phyloP scores from a whole-genome alignment of 495 filamentous ascomycete species.

The Podospora anserina region DNA sequence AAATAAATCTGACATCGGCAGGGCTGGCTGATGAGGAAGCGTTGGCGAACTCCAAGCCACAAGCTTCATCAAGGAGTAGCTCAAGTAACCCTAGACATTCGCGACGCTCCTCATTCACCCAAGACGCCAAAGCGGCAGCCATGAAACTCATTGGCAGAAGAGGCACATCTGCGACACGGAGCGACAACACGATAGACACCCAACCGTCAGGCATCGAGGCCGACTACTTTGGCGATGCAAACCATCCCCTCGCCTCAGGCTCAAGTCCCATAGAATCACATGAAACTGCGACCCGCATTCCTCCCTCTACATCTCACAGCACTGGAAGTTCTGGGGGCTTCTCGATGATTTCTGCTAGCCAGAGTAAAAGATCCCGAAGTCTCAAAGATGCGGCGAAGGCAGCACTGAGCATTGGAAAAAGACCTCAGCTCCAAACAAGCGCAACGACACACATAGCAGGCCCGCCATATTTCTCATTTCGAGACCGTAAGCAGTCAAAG shows the following conservation, averaged over 20 bases:
- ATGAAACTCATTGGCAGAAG: constrained; percentile 29
- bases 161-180: constrained; percentile 15
- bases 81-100: constrained; percentile 21
- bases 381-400: constrained; percentile 29
- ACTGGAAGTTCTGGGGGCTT: constrained; percentile 17
- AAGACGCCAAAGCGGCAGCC: constrained; percentile 30
- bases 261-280: constrained; percentile 1
- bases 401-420: constrained; percentile 23
- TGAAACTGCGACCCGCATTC: constrained; percentile 4
- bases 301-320: constrained; percentile 24
- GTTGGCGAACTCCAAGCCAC: constrained; percentile 17
- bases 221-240: constrained; percentile 30
- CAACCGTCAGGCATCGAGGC: constrained; percentile 9
- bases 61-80: constrained; percentile 24
- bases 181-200: constrained; percentile 7
- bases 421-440: constrained; percentile 4
- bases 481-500: constrained; percentile 19
- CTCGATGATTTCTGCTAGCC: constrained; percentile 15
- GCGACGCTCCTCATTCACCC: constrained; percentile 29
- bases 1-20: constrained; percentile 27
- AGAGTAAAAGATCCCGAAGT: constrained; percentile 27
- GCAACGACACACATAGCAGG: constrained; percentile 5
- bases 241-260: background rate
- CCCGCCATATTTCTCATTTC: constrained; percentile 21
- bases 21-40: constrained; percentile 28